These are phyloP conservation scores for Hypoxylon crocopeplum DNA, from an alignment of 495 filamentous ascomycete genomes.

Conservation along the genomic window DNA sequence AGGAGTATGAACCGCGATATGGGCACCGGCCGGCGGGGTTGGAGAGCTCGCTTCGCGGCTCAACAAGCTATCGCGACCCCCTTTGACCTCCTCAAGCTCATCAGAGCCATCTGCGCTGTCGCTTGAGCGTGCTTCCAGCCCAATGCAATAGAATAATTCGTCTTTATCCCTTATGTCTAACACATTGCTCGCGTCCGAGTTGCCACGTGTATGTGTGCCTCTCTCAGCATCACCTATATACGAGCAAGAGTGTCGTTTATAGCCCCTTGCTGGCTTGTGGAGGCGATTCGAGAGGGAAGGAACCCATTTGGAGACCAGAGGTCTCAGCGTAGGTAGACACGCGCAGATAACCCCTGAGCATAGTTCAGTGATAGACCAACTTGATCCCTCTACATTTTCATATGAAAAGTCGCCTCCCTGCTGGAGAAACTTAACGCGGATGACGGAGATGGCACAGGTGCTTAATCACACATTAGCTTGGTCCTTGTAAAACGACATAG, in stretches of 20 bases:
- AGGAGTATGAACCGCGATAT: constrained; percentile 2
- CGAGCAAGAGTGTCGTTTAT: constrained; percentile 5
- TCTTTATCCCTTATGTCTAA: constrained; percentile 11
- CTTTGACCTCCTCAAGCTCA: background rate
- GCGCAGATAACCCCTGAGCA: constrained; percentile 65
- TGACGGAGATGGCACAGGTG: constrained; percentile 63
- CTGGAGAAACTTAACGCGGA: constrained; percentile 59
- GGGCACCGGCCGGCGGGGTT: constrained; percentile 16
- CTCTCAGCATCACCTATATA: background rate
- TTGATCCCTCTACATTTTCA: constrained; percentile 64
- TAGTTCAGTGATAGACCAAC: constrained; percentile 65
- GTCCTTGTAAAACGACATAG: background rate
- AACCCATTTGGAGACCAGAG: constrained; percentile 53
- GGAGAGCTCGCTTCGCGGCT: constrained; percentile 6
- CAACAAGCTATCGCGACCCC: constrained; percentile 3
- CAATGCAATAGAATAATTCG: constrained; percentile 16
- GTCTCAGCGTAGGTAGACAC: constrained; percentile 62
- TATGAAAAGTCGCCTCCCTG: constrained; percentile 58
- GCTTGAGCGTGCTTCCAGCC: constrained; percentile 2
- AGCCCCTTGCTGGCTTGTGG: constrained; percentile 19
- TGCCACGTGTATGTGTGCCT: constrained; percentile 17
- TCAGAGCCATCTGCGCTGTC: constrained; percentile 17
- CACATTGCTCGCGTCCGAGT: constrained; percentile 16
- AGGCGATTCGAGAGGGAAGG: constrained; percentile 39
- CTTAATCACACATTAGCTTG: constrained; percentile 31